These are phyloP conservation scores for Fusarium neocosmosporiellum DNA, from an alignment of 2,329 filamentous ascomycete species.

Conservation along the genomic window DNA sequence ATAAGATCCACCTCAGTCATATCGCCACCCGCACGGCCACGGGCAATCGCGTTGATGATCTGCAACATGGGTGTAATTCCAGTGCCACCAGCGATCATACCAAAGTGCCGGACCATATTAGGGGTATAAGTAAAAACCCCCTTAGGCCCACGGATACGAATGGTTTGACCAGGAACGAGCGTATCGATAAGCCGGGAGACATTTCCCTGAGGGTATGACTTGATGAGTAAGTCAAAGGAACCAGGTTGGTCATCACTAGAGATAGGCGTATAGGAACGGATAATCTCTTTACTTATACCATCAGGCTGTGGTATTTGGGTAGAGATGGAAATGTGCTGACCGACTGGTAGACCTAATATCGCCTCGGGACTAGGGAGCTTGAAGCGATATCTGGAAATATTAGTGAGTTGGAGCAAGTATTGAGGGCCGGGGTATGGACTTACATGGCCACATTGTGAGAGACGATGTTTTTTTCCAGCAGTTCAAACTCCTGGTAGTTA, in stretches of 20 bases:
- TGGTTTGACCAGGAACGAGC: conserved; percentile 82
- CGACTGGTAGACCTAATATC: conserved; percentile 93
- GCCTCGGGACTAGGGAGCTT: conserved; percentile 78
- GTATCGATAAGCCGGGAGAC: conserved; percentile 91
- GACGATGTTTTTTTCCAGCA: conserved; percentile 92
- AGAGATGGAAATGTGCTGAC: conserved; percentile 96
- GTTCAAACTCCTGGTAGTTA: conserved; percentile 88
- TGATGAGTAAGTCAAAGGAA: conserved; percentile 95
- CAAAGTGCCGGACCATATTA: conserved; percentile 94
- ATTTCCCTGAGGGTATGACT: conserved; percentile 95
- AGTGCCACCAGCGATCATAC: conserved; percentile 96
- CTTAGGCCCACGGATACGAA: conserved; percentile 92
- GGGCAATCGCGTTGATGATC: conserved; percentile 87
- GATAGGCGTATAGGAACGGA: conserved; percentile 91
- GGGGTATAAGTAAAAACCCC: conserved; percentile 95
- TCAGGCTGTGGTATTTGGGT: conserved; percentile 74
- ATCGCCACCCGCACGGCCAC: conserved; percentile 81
- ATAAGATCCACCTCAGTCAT: conserved; percentile 90
- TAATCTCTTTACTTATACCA: conserved; percentile 80
- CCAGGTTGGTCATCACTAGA: conserved; percentile 87
- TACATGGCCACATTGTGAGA: conserved; percentile 98
- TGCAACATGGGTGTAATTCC: conserved; percentile 81
- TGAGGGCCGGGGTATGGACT: conserved; percentile 77
- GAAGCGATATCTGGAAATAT: conserved; percentile 87
- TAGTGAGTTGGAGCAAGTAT: conserved; percentile 48